Evolutionary conservation across 1,284 basidiomycete genomes (phyloP), one percentile per base, ranked within the genome.

Genomic region (Golubevia pallescens): DNA sequence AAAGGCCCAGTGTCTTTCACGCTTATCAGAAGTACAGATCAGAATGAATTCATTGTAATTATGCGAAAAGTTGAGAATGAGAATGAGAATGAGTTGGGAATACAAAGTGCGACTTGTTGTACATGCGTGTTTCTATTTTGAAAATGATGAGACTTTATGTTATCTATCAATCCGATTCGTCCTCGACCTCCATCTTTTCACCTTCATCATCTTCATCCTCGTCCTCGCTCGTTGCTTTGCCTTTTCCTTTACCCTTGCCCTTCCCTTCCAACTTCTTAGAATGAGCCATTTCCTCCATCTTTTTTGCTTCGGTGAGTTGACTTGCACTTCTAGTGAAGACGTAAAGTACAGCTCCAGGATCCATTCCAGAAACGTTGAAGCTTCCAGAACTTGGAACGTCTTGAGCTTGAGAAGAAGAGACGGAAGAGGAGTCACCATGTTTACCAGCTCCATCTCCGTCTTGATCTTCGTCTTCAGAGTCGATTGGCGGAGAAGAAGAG

Each of bases 381-480:
- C 69, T 1, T 58, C 57, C 1, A 69, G 72, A 0, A 70, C 72
- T 2, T 52, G 67, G 3, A 74, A 52, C 3, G 69, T 16, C 24
- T 67, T 74, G 13, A n/a, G n/a, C n/a, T n/a, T n/a, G n/a, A n/a
- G n/a, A n/a, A 62, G 65, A 5, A 65, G 34, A 67, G 3, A n/a
- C 64, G 3, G 66, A 60, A 21, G 69, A 67, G 48, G 48, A 61
- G 23, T 28, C 20, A 16, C 16, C 53, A 48, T 56, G 57, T 14
- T n/a, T 51, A 16, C 7, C 21, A 56, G n/a, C 32, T 38, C 21
- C 51, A 14, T 67, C 65, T 20, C 38, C 54, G 28, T 59, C 38
- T 24, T 57, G 48, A 28, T 67, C 66, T 6, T 42, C 66, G 5
- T 67, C 66, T 21, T 61, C 51, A 20, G 16, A 24, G 13, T 58